A percentile compares a stretch with the other conserved stretches of the same genome.
These are phyloP conservation scores for Bryoerythrophyllum caledonicum DNA, from an alignment of 225 moss, liverwort and hornwort species.

Conservation along the genomic window DNA sequence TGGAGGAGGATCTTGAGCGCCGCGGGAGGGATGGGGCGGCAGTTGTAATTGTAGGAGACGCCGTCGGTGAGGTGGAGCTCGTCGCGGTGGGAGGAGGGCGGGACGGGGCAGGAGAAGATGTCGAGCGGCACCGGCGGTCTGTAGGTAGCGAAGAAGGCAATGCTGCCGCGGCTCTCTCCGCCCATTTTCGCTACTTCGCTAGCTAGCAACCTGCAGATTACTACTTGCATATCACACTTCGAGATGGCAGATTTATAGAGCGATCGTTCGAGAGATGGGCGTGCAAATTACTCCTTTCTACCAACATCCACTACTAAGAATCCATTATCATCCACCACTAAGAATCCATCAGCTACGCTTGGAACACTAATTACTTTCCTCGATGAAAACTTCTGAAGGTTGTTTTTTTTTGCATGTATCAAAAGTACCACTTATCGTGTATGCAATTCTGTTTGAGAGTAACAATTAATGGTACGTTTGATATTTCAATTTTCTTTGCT, in stretches of 20 bases:
- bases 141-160: constrained; percentile 1
- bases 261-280: not conserved
- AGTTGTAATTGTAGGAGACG: not conserved
- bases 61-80: constrained; percentile 6
- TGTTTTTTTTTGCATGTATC: not conserved
- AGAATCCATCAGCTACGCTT: not conserved
- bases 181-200: not conserved
- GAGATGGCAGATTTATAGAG: not conserved
- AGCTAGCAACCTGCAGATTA: not conserved
- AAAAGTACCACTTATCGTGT: too few species aligned
- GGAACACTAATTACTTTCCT: not conserved
- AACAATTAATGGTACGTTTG: not conserved
- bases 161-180: constrained; percentile 11
- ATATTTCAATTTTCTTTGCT: too few species aligned
- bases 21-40: not conserved
- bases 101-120: constrained; percentile 14
- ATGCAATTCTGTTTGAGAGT: too few species aligned
- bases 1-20: not conserved
- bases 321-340: too few species aligned
- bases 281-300: not conserved
- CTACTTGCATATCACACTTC: not conserved
- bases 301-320: not conserved
- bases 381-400: not conserved
- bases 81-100: not conserved
- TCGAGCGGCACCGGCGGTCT: constrained; percentile 8